Percentiles rank a stretch among this genome's conserved stretches.
These are phyloP conservation scores for Colletotrichum eremochloae DNA, from an alignment of 2,329 filamentous ascomycete species.

Conservation along the genomic window DNA sequence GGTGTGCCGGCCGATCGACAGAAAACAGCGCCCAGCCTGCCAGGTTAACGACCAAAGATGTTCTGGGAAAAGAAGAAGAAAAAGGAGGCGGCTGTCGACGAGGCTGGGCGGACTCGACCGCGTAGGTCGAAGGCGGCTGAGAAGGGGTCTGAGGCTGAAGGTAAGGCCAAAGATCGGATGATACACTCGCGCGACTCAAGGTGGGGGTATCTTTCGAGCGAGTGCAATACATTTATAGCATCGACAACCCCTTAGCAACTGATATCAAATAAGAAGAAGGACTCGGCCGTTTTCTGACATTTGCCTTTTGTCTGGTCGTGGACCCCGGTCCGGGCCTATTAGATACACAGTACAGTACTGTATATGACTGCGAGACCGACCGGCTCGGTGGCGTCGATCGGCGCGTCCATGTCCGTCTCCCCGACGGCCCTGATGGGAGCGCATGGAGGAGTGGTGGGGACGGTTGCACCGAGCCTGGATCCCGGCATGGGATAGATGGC, in stretches of 20 bases:
- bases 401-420: not conserved
- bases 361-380: not conserved
- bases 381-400: not conserved
- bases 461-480: not conserved
- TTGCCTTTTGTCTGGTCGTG: not conserved
- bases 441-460: not conserved
- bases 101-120: not conserved
- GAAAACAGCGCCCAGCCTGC: not conserved
- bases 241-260: too few species aligned
- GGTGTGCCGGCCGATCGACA: slow-evolving; percentile 10
- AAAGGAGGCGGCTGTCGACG: not conserved
- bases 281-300: too few species aligned
- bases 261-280: not conserved
- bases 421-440: not conserved
- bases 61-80: slow-evolving; percentile 10
- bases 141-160: slow-evolving; percentile 19
- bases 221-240: too few species aligned
- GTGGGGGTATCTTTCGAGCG: not conserved
- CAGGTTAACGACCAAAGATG: slow-evolving; percentile 7
- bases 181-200: slow-evolving; percentile 30
- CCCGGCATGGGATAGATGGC: slow-evolving; percentile 22
- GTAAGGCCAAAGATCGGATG: slow-evolving; percentile 25
- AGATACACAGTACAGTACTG: not conserved
- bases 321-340: not conserved
- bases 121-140: not conserved